phyloP scores from a whole-genome alignment of 1,284 basidiomycete genomes.

The Ceratobasidium sp. region DNA sequence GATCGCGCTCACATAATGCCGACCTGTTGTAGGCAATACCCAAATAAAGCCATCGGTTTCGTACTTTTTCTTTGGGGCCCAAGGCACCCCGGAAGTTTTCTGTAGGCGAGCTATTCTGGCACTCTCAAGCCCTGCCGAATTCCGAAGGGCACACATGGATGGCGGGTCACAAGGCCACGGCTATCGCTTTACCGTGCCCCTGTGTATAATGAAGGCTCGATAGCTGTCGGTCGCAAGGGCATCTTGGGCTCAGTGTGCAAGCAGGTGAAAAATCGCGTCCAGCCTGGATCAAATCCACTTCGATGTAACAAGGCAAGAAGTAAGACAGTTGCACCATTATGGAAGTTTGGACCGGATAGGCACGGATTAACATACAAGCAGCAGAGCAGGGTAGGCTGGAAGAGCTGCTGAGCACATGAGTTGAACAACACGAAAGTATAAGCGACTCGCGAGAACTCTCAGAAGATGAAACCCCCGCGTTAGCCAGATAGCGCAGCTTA shows the following conservation, averaged over 20 bases:
- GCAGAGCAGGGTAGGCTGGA: not conserved
- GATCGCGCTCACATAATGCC: not conserved
- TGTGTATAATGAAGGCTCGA: not conserved
- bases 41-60: not conserved
- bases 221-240: not conserved
- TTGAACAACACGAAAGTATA: not conserved
- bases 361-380: not conserved
- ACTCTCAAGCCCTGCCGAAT: not conserved
- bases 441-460: not conserved
- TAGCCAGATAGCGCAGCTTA: not conserved
- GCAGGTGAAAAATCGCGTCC: not conserved
- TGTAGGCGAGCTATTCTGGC: conserved; percentile 5
- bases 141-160: not conserved
- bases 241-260: not conserved
- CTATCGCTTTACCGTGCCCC: conserved; percentile 14
- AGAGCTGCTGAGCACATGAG: not conserved
- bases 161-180: conserved; percentile 16
- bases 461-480: not conserved
- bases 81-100: not conserved
- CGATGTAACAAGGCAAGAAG: not conserved
- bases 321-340: not conserved
- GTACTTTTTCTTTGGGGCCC: not conserved
- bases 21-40: not conserved
- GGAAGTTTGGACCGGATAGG: not conserved
- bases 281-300: not conserved